phyloP scores from a whole-genome alignment of 164 flowering plant genomes.

The Houttuynia cordata region DNA sequence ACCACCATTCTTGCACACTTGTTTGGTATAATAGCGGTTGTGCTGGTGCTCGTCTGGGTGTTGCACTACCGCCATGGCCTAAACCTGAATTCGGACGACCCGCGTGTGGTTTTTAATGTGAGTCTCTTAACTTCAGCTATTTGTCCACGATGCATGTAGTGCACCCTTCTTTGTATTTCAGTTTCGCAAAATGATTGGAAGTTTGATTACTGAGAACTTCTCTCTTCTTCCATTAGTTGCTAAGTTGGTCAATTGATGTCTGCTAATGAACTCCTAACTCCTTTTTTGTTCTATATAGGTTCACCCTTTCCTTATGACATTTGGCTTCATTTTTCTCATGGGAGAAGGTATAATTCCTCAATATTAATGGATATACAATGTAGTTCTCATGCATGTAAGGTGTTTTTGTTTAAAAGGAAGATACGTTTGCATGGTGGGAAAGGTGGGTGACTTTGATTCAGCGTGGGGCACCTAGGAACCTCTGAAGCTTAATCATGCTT shows the following conservation, averaged over 20 bases:
- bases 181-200: no score
- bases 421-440: no score
- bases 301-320: slow-evolving; percentile 66
- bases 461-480: no score
- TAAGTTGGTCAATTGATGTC: neutral
- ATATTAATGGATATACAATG: neutral
- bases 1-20: neutral
- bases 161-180: no score
- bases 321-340: slow-evolving; percentile 40
- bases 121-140: neutral
- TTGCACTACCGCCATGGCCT: slow-evolving; percentile 43
- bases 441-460: no score
- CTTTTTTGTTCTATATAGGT: slow-evolving; percentile 27
- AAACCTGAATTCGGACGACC: slow-evolving; percentile 24
- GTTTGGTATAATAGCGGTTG: slow-evolving; percentile 9
- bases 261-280: neutral
- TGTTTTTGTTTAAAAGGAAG: no score
- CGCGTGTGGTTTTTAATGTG: slow-evolving; percentile 44
- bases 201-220: neutral
- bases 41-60: slow-evolving; percentile 46
- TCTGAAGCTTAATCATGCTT: no score
- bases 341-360: slow-evolving; percentile 31
- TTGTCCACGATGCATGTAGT: no score
- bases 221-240: neutral
- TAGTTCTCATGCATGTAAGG: no score